Evolutionary conservation across 192 early-diverging fungal species (phyloP).

Genomic region (Tieghemiomyces parasiticus): DNA sequence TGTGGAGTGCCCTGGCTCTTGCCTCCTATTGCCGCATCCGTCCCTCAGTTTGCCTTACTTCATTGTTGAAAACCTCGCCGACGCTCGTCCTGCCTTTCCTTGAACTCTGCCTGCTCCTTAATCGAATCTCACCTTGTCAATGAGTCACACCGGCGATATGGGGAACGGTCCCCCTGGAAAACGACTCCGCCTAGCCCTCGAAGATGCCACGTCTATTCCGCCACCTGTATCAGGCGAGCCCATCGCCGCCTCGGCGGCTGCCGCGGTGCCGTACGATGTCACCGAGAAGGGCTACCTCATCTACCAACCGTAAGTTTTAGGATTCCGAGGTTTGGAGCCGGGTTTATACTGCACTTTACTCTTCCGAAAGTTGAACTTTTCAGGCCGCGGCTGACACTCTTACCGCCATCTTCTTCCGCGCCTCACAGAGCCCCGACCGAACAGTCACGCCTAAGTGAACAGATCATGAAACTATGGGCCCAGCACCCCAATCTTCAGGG

Average conservation of each 20-base stretch:
- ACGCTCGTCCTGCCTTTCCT: too few relatives aligned
- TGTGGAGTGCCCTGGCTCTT: too few relatives aligned
- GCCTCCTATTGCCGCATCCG: too few relatives aligned
- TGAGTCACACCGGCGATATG: too few relatives aligned
- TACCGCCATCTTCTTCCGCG: background rate
- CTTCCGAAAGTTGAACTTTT: background rate
- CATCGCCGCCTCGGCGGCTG: slow-evolving; percentile 2
- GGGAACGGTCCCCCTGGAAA: slow-evolving; percentile 7
- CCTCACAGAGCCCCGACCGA: too few relatives aligned
- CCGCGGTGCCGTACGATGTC: slow-evolving; percentile 6
- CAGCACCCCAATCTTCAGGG: slow-evolving; percentile 1
- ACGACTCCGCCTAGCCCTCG: background rate
- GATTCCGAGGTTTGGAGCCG: background rate
- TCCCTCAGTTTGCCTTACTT: too few relatives aligned
- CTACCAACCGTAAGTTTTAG: slow-evolving; percentile 6
- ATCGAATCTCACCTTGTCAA: too few relatives aligned
- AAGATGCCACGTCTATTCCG: slow-evolving; percentile 3
- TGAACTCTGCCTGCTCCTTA: too few relatives aligned
- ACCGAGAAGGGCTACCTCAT: background rate
- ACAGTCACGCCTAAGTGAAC: background rate
- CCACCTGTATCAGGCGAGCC: background rate
- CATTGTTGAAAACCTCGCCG: too few relatives aligned
- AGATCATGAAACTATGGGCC: slow-evolving; percentile 2
- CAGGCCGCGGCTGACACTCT: background rate
- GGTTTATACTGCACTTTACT: background rate